Evolutionary conservation across 345 rosid genomes (phyloP), one percentile per base, ranked within the genome.

Genomic region (Eucalyptus virginea): DNA sequence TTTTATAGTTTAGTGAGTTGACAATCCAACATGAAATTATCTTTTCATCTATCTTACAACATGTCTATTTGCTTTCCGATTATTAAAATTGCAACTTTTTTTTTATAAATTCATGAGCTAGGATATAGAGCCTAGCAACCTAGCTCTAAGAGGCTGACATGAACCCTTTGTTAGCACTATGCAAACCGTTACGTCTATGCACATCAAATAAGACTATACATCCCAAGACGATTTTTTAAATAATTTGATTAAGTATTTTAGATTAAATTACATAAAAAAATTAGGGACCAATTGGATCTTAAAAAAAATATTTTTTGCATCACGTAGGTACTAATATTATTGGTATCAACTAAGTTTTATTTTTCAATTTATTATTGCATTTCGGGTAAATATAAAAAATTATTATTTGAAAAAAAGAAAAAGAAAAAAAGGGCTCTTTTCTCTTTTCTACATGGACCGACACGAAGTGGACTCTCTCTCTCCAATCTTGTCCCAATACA

Each of bases 251-350:
- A 49, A 49, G 3, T 49, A 49, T 49, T 14, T 49, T 49, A 18
- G 7, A 49, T 49, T 49, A 49, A 49, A 15, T 49, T 49, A 49
- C 17, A 49, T 49, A 50, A 50, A 3, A 50, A 50, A 15, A 50
- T 0, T 15, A 50, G 3, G 7, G 52, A 50, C 7, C 3, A 6
- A 50, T 50, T 50, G 18, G 0, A 0, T 1, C 52, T 50, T 50
- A 50, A 50, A 0, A 50, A 50, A 50, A 50, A 15, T 50, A 6
- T 6, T 15, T 50, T 50, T 50, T 0, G 3, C 7, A 50, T 50
- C 52, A 50, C 52, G 3, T 50, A 0, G 18, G 7, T 15, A 15
- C 18, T 50, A 50, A 50, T 50, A 50, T 50, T 50, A 15, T 50
- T 15, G 52, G 52, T 3, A 15, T 50, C 52, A 50, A 5, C 52